Conservation (phyloP, 495 filamentous ascomycete genomes). For the Penicillium goetzii region DNA sequence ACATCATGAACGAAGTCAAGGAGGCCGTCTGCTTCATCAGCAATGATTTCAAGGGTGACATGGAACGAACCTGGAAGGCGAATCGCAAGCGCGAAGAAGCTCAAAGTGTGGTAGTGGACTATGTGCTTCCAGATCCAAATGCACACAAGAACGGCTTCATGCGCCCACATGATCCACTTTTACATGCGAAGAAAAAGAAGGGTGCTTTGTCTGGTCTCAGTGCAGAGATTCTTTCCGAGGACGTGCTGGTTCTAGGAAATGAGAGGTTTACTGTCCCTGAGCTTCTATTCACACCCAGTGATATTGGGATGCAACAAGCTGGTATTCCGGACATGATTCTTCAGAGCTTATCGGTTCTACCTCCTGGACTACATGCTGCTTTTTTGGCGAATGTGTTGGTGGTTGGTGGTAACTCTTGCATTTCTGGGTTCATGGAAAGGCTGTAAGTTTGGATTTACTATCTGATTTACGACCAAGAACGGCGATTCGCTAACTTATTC, state of each 20-base stretch:
- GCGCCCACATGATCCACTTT: constrained; percentile 71
- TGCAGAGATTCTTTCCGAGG: constrained; percentile 65
- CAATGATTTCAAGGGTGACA: constrained; percentile 73
- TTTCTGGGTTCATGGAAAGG: constrained; percentile 81
- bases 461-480: neutral
- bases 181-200: constrained; percentile 65
- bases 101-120: constrained; percentile 86
- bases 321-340: constrained; percentile 81
- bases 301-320: constrained; percentile 85
- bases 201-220: constrained; percentile 51
- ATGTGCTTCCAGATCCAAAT: constrained; percentile 91
- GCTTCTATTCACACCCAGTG: constrained; percentile 80
- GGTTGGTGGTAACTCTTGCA: constrained; percentile 81
- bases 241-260: constrained; percentile 83
- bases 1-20: constrained; percentile 94
- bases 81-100: constrained; percentile 56
- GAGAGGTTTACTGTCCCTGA: constrained; percentile 93
- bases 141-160: constrained; percentile 70
- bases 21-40: constrained; percentile 86
- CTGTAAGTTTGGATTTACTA: constrained; percentile 50
- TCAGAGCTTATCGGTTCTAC: constrained; percentile 77
- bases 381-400: constrained; percentile 87
- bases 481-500: constrained; percentile 17
- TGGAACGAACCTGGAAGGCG: constrained; percentile 86
- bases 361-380: constrained; percentile 73